These are phyloP conservation scores for Penicillium brevicompactum DNA, from an alignment of 2,329 filamentous ascomycete genomes.

Conservation along the genomic window DNA sequence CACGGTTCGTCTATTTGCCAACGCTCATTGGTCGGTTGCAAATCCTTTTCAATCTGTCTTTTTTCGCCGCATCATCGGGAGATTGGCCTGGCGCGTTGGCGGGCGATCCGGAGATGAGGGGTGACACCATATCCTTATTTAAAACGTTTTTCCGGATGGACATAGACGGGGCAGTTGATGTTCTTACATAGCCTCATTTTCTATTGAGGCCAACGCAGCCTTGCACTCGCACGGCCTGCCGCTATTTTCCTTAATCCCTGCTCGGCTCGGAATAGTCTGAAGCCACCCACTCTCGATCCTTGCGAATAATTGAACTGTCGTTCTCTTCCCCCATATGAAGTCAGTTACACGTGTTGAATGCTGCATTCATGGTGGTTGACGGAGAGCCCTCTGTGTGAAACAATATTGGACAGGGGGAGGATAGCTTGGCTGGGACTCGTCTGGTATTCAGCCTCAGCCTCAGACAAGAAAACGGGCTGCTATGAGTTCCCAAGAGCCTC, in stretches of 20 bases:
- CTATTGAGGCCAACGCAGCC: not conserved
- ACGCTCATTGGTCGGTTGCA: constrained; percentile 25
- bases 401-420: constrained; percentile 11
- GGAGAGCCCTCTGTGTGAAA: constrained; percentile 7
- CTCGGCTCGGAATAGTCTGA: constrained; percentile 14
- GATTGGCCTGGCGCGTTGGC: constrained; percentile 14
- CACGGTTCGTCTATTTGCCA: constrained; percentile 20
- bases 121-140: not conserved
- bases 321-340: constrained; percentile 12
- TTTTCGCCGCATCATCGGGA: constrained; percentile 15
- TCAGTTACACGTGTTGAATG: constrained; percentile 4
- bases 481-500: constrained; percentile 30
- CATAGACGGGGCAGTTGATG: no score
- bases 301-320: constrained; percentile 2
- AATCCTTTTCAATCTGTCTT: constrained; percentile 17
- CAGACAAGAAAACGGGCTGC: not conserved
- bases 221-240: constrained; percentile 7
- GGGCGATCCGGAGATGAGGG: constrained; percentile 20
- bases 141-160: not conserved
- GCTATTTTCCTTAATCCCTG: constrained; percentile 12
- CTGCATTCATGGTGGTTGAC: constrained; percentile 17
- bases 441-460: not conserved
- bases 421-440: constrained; percentile 1
- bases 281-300: constrained; percentile 11
- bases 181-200: not conserved